phyloP scores from a whole-genome alignment of 352 stramenopile genomes.

The Hyphochytrium catenoides region DNA sequence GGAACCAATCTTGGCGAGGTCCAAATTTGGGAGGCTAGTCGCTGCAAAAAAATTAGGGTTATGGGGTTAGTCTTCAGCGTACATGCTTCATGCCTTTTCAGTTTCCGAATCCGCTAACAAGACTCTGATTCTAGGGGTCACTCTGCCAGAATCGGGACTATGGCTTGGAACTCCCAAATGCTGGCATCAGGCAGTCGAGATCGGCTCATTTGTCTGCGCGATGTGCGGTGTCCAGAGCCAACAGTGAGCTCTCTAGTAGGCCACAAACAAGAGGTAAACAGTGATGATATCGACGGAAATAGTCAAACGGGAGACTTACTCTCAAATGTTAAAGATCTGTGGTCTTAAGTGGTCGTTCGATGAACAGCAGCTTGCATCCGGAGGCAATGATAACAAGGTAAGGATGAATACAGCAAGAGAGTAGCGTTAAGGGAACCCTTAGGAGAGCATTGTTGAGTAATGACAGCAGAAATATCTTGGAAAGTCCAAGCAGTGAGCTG shows the following conservation, averaged over 20 bases:
- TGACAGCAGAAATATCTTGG: no score
- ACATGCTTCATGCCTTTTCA: no score
- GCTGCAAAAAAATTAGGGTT: constrained; percentile 59
- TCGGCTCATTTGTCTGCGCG: constrained; percentile 69
- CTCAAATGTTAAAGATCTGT: constrained; percentile 48
- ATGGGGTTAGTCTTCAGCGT: constrained; percentile 26
- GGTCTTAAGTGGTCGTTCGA: constrained; percentile 91
- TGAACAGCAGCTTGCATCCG: constrained; percentile 61
- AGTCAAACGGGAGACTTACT: constrained; percentile 7
- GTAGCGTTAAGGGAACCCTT: no score
- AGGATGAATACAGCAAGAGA: constrained; percentile 9
- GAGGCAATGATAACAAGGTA: constrained; percentile 96
- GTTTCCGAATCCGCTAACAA: no score
- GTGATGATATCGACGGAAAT: constrained; percentile 8
- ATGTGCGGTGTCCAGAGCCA: constrained; percentile 42
- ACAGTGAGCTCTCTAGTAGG: constrained; percentile 27
- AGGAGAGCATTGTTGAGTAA: no score
- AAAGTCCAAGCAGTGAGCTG: no score
- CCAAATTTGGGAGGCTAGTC: constrained; percentile 79
- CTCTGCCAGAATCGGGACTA: constrained; percentile 66
- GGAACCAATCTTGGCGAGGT: constrained; percentile 79
- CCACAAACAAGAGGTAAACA: constrained; percentile 53
- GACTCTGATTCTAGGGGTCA: constrained; percentile 32
- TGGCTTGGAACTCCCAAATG: constrained; percentile 69
- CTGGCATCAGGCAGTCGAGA: constrained; percentile 84